Base-by-base conservation (phyloP, 495 filamentous ascomycete genomes). In the Xylaria nigripes region DNA sequence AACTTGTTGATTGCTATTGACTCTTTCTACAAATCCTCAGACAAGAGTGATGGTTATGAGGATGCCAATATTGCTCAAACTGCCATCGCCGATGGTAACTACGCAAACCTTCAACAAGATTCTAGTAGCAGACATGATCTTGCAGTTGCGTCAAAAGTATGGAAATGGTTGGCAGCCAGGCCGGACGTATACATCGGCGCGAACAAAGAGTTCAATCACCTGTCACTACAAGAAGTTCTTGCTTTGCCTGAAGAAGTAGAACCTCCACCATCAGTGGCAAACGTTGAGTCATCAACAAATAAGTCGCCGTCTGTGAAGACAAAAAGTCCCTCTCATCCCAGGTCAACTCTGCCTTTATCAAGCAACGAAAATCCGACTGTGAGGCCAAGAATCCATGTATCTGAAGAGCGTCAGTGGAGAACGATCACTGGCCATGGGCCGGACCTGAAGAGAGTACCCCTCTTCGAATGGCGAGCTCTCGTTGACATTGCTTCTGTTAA, bases 351-450 rank as follows among this genome's bases (percentile, higher is more conserved):
- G 10, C 50, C 23, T 12, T 12, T 8, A 6, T 12, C 38, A 9
- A 38, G 27, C 49, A 40, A 45, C 21, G 27, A 34, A 18, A 19
- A 13, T n/a, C 12, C n/a, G 2, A 38, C 30, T 18, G 52, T 50
- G 27, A 56, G 64, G 53, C 64, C 64, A 12, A 57, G 56, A 67
- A 43, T 65, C 56, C 55, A 62, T 48, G 70, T 72, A 10, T 70
- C 73, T 18, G 68, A 77, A 45, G 72, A 74, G 21, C 63, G 68
- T 0, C 64, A 86, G 27, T 96, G 91, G 91, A 71, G 81, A 48
- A 85, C 87, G 2, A 65, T 96, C 45, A 79, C 92, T 34, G 90
- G 89, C 5, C 91, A 96, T 70, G 81, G 80, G 15, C 76, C 82
- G 21, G 89, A 96, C 66, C 75, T 81, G 15, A 81, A 80, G 61